phyloP scores from a whole-genome alignment of 1,284 basidiomycete genomes.

The Cryptococcus depauperatus region DNA sequence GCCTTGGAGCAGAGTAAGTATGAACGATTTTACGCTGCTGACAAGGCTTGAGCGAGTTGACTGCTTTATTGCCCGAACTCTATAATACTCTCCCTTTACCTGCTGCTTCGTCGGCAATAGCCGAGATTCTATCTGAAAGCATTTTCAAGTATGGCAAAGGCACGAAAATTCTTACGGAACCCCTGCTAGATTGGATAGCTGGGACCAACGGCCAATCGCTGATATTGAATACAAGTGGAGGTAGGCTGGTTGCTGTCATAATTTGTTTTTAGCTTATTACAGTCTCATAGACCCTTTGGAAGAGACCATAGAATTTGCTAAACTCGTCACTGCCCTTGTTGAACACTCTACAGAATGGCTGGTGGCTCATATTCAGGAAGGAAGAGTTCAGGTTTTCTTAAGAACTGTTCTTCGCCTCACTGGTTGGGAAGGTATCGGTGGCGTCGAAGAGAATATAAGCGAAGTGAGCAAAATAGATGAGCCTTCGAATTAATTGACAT shows the following conservation, averaged over 20 bases:
- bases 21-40: not conserved
- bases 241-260: constrained; percentile 4
- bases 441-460: constrained; percentile 72
- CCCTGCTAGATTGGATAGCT: constrained; percentile 65
- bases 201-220: constrained; percentile 44
- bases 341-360: constrained; percentile 79
- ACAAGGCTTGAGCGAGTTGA: constrained; percentile 47
- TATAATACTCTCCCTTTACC: constrained; percentile 53
- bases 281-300: constrained; percentile 29
- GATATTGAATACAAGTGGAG: constrained; percentile 20
- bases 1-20: constrained; percentile 59
- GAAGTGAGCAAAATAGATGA: constrained; percentile 46
- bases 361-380: constrained; percentile 57
- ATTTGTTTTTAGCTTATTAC: not conserved
- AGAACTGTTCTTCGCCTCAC: constrained; percentile 65
- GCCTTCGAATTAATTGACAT: not conserved
- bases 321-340: constrained; percentile 67
- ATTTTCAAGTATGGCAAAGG: constrained; percentile 64
- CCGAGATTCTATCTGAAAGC: constrained; percentile 67
- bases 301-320: constrained; percentile 55
- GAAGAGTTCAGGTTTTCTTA: constrained; percentile 61
- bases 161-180: constrained; percentile 65
- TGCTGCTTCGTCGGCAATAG: constrained; percentile 60
- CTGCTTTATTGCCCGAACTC: constrained; percentile 41
- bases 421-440: constrained; percentile 63